A percentile compares a stretch with the other conserved stretches of the same genome.
phyloP scores from a whole-genome alignment of 2,329 filamentous ascomycete species.

The Fonsecaea multimorphosa region DNA sequence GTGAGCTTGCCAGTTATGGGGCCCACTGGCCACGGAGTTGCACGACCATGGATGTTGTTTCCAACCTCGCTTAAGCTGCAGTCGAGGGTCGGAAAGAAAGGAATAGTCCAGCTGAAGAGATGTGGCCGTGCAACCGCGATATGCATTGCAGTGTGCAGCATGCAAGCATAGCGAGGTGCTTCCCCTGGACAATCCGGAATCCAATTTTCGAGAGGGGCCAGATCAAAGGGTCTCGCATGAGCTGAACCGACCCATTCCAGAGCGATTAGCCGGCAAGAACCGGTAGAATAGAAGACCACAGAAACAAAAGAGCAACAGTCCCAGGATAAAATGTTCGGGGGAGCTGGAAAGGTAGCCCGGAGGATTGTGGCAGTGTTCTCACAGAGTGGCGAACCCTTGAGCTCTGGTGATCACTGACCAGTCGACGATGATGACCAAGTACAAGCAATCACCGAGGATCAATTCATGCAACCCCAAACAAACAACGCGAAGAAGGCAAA shows the following conservation, averaged over 20 bases:
- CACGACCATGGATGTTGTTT: conserved; percentile 7
- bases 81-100: conserved; percentile 10
- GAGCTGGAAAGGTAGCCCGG: not conserved
- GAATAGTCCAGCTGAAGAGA: conserved; percentile 5
- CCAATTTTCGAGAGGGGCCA: conserved; percentile 4
- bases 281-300: not conserved
- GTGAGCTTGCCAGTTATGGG: not conserved
- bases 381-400: conserved; percentile 14
- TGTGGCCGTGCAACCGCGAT: conserved; percentile 8
- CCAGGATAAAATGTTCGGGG: conserved; percentile 14
- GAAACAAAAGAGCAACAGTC: not conserved
- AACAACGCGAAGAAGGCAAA: not conserved
- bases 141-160: conserved; percentile 5
- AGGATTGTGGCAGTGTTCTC: conserved; percentile 18
- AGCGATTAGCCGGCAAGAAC: conserved; percentile 11
- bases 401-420: not conserved
- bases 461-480: not conserved
- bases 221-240: conserved; percentile 5
- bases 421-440: not conserved
- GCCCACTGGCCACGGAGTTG: not conserved
- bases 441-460: conserved; percentile 5
- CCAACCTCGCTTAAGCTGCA: conserved; percentile 31
- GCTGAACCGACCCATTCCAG: conserved; percentile 9
- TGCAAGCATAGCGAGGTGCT: conserved; percentile 7
- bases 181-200: not conserved